These are phyloP conservation scores for Neurospora africana DNA, from an alignment of 495 filamentous ascomycete species.

Conservation along the genomic window DNA sequence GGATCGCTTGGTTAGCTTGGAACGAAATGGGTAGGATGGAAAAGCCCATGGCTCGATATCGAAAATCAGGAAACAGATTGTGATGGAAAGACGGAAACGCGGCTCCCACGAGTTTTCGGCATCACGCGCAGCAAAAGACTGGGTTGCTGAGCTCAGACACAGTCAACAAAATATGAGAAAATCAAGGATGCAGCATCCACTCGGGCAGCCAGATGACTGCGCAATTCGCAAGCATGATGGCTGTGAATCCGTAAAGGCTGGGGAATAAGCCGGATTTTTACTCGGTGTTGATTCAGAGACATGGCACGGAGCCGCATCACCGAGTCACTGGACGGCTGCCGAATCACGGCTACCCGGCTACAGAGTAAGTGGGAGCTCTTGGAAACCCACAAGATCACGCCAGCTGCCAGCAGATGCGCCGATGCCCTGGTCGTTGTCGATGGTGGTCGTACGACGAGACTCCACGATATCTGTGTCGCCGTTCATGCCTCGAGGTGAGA, in stretches of 20 bases:
- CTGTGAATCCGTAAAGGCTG: not conserved
- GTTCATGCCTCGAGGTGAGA: not conserved
- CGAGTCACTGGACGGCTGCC: not conserved
- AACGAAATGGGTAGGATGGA: not conserved
- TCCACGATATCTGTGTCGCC: not conserved
- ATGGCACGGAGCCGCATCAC: not conserved
- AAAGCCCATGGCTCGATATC: not conserved
- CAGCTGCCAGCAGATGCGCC: not conserved
- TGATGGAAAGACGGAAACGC: not conserved
- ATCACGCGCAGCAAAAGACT: not conserved
- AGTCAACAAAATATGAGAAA: not conserved
- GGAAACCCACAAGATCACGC: not conserved
- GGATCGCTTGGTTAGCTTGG: not conserved
- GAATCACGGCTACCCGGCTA: not conserved
- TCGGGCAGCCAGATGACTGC: not conserved
- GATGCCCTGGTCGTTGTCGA: not conserved
- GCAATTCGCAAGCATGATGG: not conserved
- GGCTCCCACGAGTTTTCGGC: not conserved
- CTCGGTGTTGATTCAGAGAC: not conserved
- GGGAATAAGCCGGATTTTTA: not conserved
- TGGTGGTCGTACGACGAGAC: not conserved
- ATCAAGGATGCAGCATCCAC: not conserved
- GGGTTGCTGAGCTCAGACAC: not conserved
- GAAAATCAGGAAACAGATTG: not conserved
- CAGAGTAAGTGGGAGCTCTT: not conserved